phyloP scores from a whole-genome alignment of 169 alveolate species.

The Eimeria brunetti region DNA sequence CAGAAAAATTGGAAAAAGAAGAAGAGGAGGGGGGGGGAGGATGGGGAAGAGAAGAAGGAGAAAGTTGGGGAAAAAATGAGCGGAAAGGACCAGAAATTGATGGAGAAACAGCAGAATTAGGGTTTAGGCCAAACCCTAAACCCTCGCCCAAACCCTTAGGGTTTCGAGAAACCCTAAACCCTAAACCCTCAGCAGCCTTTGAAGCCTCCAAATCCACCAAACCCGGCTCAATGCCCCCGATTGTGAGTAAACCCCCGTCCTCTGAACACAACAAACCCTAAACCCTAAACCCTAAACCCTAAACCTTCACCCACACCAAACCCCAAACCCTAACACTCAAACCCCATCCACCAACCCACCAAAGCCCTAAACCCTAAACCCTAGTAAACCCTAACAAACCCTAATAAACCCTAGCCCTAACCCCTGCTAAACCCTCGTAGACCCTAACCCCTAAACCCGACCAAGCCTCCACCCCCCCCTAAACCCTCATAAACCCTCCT shows the following conservation, averaged over 20 bases:
- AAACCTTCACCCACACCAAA: background rate
- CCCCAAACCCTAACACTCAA: background rate
- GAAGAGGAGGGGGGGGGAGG: background rate
- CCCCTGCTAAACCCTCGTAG: background rate
- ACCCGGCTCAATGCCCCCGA: conserved; percentile 71
- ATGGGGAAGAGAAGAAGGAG: too few species aligned
- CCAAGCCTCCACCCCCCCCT: background rate
- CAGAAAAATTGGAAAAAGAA: background rate
- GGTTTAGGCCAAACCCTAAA: background rate
- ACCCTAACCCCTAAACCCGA: background rate
- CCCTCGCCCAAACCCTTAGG: background rate
- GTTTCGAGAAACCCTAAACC: background rate
- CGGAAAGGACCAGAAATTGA: too few species aligned
- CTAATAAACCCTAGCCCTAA: background rate
- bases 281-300: background rate
- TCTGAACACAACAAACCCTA: conserved; percentile 1
- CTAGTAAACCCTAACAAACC: too few species aligned
- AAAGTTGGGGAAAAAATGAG: too few species aligned
- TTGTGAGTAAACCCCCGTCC: conserved; percentile 73
- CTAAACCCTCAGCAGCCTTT: background rate
- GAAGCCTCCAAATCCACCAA: background rate
- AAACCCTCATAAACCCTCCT: too few species aligned
- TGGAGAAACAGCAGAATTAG: background rate
- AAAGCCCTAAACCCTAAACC: background rate
- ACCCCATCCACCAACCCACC: background rate